phyloP scores from a whole-genome alignment of 2,329 filamentous ascomycete genomes.

The Stagonosporopsis cucurbitacearum region DNA sequence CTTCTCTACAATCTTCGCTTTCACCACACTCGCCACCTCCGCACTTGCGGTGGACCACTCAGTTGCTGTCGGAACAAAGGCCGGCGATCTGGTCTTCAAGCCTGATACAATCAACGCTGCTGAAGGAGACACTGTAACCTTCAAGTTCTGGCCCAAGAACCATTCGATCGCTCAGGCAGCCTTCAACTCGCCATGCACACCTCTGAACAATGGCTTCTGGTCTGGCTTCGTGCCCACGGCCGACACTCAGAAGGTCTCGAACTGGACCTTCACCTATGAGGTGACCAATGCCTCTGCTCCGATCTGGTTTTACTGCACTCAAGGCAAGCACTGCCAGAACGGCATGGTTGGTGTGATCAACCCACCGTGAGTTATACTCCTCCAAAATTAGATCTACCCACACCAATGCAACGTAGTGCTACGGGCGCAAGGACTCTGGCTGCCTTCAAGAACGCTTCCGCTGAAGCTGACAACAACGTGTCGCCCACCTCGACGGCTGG shows the following conservation, averaged over 20 bases:
- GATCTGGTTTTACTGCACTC: slow-evolving; percentile 53
- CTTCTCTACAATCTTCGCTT: slow-evolving; percentile 46
- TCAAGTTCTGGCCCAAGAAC: slow-evolving; percentile 50
- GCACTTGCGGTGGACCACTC: slow-evolving; percentile 42
- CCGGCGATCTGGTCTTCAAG: slow-evolving; percentile 39
- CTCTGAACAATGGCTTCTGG: slow-evolving; percentile 46
- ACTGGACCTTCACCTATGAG: slow-evolving; percentile 40
- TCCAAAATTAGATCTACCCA: background rate
- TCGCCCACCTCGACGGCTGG: slow-evolving; percentile 35
- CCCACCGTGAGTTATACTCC: slow-evolving; percentile 38
- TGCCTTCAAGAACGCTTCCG: slow-evolving; percentile 36
- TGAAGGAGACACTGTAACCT: slow-evolving; percentile 47
- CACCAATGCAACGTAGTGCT: slow-evolving; percentile 25
- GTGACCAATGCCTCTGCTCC: slow-evolving; percentile 47
- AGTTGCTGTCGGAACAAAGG: slow-evolving; percentile 42
- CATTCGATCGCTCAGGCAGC: slow-evolving; percentile 49
- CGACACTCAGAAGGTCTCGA: slow-evolving; percentile 30
- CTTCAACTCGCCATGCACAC: slow-evolving; percentile 45
- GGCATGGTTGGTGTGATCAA: slow-evolving; percentile 53
- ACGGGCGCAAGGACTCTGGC: slow-evolving; percentile 32
- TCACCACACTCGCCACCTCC: slow-evolving; percentile 39
- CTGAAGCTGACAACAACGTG: slow-evolving; percentile 28
- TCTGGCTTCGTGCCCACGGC: slow-evolving; percentile 46
- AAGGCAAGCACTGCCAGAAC: slow-evolving; percentile 46
- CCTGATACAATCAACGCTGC: slow-evolving; percentile 45